These are phyloP conservation scores for Hymenochaete sp. DNA, from an alignment of 1,284 basidiomycete genomes.

Conservation along the genomic window DNA sequence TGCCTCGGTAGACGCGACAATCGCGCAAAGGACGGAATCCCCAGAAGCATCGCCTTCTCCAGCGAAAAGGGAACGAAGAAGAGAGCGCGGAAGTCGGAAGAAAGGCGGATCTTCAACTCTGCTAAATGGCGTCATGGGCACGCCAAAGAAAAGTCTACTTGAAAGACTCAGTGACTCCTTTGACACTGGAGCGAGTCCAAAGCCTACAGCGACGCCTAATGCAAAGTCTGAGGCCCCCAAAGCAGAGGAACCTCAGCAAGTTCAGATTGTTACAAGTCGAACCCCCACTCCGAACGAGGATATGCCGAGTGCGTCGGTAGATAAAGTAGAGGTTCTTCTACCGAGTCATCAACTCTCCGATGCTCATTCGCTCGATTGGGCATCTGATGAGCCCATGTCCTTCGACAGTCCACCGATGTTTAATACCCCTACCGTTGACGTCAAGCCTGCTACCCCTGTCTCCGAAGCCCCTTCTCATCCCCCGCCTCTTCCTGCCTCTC, in stretches of 20 bases:
- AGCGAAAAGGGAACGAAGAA: conserved; percentile 9
- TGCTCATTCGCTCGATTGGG: conserved; percentile 16
- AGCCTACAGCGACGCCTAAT: not conserved
- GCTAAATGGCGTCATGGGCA: not conserved
- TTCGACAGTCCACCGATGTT: not conserved
- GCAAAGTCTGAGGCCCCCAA: not conserved
- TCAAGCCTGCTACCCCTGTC: conserved; percentile 6
- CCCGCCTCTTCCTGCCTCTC: not conserved
- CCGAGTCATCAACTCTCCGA: no score
- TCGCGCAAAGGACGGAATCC: no score
- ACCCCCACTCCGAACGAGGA: not conserved
- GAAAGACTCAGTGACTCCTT: conserved; percentile 10
- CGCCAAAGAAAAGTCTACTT: conserved; percentile 14
- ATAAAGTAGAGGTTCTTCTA: no score
- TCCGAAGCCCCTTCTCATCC: not conserved
- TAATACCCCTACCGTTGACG: conserved; percentile 3
- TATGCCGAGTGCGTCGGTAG: not conserved
- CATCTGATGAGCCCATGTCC: conserved; percentile 14
- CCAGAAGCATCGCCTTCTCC: not conserved
- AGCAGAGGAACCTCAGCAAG: not conserved
- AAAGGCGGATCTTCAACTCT: conserved; percentile 6
- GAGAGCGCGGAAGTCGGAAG: conserved; percentile 12
- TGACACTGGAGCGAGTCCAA: not conserved
- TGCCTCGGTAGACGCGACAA: not conserved
- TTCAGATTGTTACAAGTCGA: not conserved